These are phyloP conservation scores for Geotrichum carabidarum DNA, from an alignment of 1,139 yeast genomes.

Conservation along the genomic window DNA sequence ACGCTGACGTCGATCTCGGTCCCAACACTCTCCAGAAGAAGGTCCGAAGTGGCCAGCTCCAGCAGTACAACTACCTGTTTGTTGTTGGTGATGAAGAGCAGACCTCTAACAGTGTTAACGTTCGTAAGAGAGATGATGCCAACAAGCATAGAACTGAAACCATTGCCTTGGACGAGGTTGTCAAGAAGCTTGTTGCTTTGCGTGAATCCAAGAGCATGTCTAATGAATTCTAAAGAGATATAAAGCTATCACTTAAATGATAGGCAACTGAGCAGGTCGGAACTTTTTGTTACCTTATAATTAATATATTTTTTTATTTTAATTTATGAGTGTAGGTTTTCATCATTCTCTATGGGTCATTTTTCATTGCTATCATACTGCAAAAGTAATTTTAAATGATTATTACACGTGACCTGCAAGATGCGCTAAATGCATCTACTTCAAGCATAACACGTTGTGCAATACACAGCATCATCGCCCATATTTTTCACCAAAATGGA, in stretches of 20 bases:
- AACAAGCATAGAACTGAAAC: conserved; percentile 84
- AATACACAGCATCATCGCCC: too few species aligned
- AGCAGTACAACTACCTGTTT: conserved; percentile 88
- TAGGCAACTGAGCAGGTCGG: neutral
- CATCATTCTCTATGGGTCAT: too few species aligned
- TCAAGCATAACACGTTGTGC: too few species aligned
- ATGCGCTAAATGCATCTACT: too few species aligned
- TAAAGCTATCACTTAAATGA: neutral
- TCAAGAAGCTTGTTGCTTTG: conserved; percentile 59
- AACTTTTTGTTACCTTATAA: neutral
- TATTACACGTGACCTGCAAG: too few species aligned
- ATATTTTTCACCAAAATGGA: too few species aligned
- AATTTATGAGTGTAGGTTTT: too few species aligned
- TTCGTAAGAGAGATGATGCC: conserved; percentile 86
- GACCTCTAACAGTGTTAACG: conserved; percentile 69
- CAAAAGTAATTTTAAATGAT: too few species aligned
- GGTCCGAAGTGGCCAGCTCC: conserved; percentile 90
- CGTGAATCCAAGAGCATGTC: conserved; percentile 19
- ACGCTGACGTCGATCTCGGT: conserved; percentile 84
- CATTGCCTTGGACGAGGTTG: conserved; percentile 62
- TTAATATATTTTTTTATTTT: too few species aligned
- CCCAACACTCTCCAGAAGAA: conserved; percentile 96
- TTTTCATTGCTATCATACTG: too few species aligned
- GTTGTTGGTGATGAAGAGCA: conserved; percentile 95
- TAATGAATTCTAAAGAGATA: conserved; percentile 17